These are phyloP conservation scores for Aurantiochytrium sp. DNA, from an alignment of 108 stramenopile genomes.

Conservation along the genomic window DNA sequence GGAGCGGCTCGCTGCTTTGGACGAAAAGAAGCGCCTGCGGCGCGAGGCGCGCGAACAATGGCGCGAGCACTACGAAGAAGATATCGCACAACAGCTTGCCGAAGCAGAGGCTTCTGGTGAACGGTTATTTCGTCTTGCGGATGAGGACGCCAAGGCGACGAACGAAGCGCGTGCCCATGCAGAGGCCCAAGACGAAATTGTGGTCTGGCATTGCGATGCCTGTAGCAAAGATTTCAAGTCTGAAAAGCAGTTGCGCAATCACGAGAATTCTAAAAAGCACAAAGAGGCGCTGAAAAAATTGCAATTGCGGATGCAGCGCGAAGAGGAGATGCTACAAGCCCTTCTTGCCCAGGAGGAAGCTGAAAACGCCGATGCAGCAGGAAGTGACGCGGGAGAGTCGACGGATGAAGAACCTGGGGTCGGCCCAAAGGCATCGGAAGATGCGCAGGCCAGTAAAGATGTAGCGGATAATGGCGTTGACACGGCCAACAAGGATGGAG, in stretches of 20 bases:
- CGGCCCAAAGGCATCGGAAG: no score
- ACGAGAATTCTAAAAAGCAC: conserved; percentile 23
- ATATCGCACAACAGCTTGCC: conserved; percentile 6
- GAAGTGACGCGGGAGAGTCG: background rate
- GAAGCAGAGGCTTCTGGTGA: background rate
- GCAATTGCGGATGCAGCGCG: background rate
- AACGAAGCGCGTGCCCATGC: background rate
- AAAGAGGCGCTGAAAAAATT: conserved; percentile 14
- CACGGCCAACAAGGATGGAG: background rate
- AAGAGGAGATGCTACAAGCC: background rate
- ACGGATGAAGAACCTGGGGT: no score
- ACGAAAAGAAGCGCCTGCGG: background rate
- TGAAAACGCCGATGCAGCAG: background rate
- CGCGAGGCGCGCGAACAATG: background rate
- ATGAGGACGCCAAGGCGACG: background rate
- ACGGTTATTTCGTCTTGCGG: background rate
- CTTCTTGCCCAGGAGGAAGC: background rate
- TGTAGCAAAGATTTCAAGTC: conserved; percentile 27
- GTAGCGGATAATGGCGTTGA: background rate
- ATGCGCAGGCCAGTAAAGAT: background rate
- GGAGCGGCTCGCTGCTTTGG: background rate
- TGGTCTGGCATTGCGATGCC: background rate
- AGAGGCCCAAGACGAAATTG: background rate
- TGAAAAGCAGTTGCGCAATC: conserved; percentile 21
- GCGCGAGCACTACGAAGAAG: conserved; percentile 17